Evolutionary conservation across 805 yeast species (phyloP).

Genomic region (Saccharomyces mikatae): DNA sequence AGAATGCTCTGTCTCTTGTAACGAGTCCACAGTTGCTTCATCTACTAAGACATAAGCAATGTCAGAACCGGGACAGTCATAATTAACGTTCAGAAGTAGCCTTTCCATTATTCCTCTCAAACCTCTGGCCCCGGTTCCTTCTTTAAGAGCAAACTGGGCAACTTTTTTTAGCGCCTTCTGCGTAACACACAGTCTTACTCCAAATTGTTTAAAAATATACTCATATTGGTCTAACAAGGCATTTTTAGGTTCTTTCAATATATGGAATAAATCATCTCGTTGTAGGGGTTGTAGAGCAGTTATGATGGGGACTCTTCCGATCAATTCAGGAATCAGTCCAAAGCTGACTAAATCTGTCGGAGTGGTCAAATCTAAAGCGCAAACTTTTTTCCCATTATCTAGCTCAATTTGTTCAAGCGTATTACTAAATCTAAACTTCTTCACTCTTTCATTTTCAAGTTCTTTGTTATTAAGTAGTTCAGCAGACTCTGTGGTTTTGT

Average conservation of each 20-base stretch:
- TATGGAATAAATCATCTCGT: slow-evolving; percentile 39
- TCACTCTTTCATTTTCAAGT: slow-evolving; percentile 5
- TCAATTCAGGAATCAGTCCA: slow-evolving; percentile 53
- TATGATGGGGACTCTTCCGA: slow-evolving; percentile 51
- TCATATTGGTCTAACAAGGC: slow-evolving; percentile 47
- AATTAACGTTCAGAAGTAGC: slow-evolving; percentile 42
- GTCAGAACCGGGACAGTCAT: slow-evolving; percentile 53
- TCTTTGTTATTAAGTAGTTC: slow-evolving; percentile 2
- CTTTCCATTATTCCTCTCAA: slow-evolving; percentile 48
- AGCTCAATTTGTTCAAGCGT: slow-evolving; percentile 32
- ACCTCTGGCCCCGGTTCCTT: slow-evolving; percentile 58
- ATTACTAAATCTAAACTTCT: slow-evolving; percentile 18
- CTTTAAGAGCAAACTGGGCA: slow-evolving; percentile 41
- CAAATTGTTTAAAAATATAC: slow-evolving; percentile 45
- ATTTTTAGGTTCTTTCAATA: slow-evolving; percentile 48
- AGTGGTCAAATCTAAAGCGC: slow-evolving; percentile 40
- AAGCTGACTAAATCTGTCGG: slow-evolving; percentile 44
- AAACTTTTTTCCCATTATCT: slow-evolving; percentile 31
- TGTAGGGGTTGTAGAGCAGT: slow-evolving; percentile 42
- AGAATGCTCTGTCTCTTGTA: slow-evolving; percentile 29
- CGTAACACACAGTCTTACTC: slow-evolving; percentile 43
- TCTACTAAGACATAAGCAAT: slow-evolving; percentile 43
- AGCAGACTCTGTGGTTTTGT: background rate
- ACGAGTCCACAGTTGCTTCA: slow-evolving; percentile 35
- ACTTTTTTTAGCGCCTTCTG: slow-evolving; percentile 40